Evolutionary conservation across 148 eudicot species (phyloP), one percentile per base, ranked within the genome.

Genomic region (Cornus kousa): DNA sequence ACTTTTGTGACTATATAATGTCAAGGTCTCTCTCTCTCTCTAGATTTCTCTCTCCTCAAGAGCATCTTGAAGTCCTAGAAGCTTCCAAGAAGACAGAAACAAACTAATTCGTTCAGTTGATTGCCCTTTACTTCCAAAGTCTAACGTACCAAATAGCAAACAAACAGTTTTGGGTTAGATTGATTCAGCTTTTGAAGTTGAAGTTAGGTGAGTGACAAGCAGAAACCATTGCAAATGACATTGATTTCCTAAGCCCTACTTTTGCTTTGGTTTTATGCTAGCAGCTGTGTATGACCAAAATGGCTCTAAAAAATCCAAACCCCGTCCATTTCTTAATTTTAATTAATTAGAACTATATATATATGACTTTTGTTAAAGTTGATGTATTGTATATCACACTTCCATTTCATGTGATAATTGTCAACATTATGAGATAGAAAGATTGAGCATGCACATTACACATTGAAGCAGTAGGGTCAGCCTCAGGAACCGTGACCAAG

Each of bases 241-340:
- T 48, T 13, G 77, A 67, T 48, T n/a, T n/a, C n/a, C n/a, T 64
- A 5, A 24, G 19, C 14, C 28, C 48, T 1, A 64, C 69, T 39
- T 64, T n/a, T 72, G 5, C 3, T 57, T 32, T 32, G 13, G 6
- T 24, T 73, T 35, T 4, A 43, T 43, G 48, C 48, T 43, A 43
- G 48, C 48, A 43, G 48, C 48, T 40, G 31, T 46, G 35, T 62
- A 23, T 55, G 53, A 35, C 65, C 67, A 43, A 33, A 67, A 11
- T 73, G 77, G 82, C 82, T 79, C 82, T 79, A 50, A 68, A 79
- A 79, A 79, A 46, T 73, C 53, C 71, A 73, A 79, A 79, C 28
- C 0, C 28, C 46, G n/a, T n/a, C 24, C 43, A 3, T n/a, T n/a
- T n/a, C 19, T 4, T 14, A 11, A 4, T 53, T 74, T 28, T 28